phyloP scores from a whole-genome alignment of 495 filamentous ascomycete species.

The Aspergillus sclerotioniger region DNA sequence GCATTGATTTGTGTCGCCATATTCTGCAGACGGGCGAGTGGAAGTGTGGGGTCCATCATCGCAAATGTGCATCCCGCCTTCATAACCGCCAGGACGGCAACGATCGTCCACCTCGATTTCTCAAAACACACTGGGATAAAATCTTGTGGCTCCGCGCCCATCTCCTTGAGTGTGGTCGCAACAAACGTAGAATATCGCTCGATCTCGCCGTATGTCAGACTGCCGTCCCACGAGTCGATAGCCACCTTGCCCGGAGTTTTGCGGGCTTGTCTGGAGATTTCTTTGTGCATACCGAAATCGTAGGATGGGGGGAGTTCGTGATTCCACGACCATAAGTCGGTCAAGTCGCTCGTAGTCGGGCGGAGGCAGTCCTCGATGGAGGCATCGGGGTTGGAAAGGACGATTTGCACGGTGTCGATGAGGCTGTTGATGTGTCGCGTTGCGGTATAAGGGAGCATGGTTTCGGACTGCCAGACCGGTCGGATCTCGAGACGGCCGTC shows the following conservation, averaged over 20 bases:
- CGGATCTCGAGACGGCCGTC: slow-evolving; percentile 25
- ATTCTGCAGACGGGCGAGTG: slow-evolving; percentile 38
- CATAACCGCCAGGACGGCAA: slow-evolving; percentile 45
- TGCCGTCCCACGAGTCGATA: slow-evolving; percentile 49
- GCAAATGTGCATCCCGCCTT: slow-evolving; percentile 41
- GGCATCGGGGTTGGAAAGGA: slow-evolving; percentile 21
- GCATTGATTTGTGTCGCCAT: slow-evolving; percentile 35
- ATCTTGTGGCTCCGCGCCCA: slow-evolving; percentile 33
- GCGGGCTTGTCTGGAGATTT: slow-evolving; percentile 38
- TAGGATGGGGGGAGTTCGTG: slow-evolving; percentile 28
- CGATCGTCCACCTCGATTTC: slow-evolving; percentile 46
- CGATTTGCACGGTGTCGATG: slow-evolving; percentile 29
- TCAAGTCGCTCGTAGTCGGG: slow-evolving; percentile 28
- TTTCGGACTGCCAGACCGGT: slow-evolving; percentile 27
- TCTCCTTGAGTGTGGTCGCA: slow-evolving; percentile 24
- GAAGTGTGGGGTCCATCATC: slow-evolving; percentile 38
- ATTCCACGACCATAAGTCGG: slow-evolving; percentile 37
- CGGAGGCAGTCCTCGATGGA: slow-evolving; percentile 27
- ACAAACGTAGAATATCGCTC: slow-evolving; percentile 35
- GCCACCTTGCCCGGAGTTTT: slow-evolving; percentile 34
- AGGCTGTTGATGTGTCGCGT: slow-evolving; percentile 30
- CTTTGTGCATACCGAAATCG: slow-evolving; percentile 45
- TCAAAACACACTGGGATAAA: slow-evolving; percentile 47
- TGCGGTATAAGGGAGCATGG: slow-evolving; percentile 34
- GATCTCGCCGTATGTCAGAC: slow-evolving; percentile 44